A percentile compares a stretch with the other conserved stretches of the same genome.
phyloP scores from a whole-genome alignment of 1,284 basidiomycete genomes.

The Schizophyllum amplum region DNA sequence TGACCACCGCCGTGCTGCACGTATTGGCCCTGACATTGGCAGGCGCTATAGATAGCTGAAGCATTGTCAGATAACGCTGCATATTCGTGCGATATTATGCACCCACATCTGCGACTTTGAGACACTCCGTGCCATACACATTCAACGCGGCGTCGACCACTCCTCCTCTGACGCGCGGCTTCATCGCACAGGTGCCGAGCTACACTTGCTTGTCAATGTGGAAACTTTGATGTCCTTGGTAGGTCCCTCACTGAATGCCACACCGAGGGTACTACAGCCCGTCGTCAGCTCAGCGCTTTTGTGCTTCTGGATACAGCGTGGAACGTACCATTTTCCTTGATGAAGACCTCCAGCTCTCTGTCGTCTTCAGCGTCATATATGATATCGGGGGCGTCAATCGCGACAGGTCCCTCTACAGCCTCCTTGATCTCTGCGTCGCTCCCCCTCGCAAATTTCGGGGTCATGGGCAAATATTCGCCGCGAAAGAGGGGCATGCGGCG shows the following conservation, averaged over 20 bases:
- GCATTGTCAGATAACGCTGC: background rate
- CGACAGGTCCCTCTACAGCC: background rate
- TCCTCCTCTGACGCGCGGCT: slow-evolving; percentile 42
- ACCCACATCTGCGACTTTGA: slow-evolving; percentile 9
- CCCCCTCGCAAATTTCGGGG: slow-evolving; percentile 41
- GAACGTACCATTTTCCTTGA: slow-evolving; percentile 20
- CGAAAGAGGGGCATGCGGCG: slow-evolving; percentile 49
- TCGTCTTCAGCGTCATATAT: slow-evolving; percentile 53
- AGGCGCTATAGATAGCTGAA: slow-evolving; percentile 17
- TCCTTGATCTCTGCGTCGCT: slow-evolving; percentile 29
- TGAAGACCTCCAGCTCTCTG: slow-evolving; percentile 37
- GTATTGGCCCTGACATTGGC: slow-evolving; percentile 21
- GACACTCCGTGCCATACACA: slow-evolving; percentile 28
- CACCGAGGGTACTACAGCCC: slow-evolving; percentile 29
- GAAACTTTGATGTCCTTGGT: too few relatives aligned
- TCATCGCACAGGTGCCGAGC: slow-evolving; percentile 66
- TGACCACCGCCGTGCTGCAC: slow-evolving; percentile 14
- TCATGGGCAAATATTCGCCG: slow-evolving; percentile 36
- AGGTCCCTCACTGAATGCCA: slow-evolving; percentile 47
- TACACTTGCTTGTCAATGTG: too few relatives aligned
- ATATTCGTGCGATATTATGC: background rate
- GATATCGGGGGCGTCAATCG: slow-evolving; percentile 31
- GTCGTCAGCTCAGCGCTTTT: background rate
- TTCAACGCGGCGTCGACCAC: slow-evolving; percentile 15
- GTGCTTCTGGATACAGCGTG: background rate